Percentiles rank a stretch among this genome's conserved stretches.
Evolutionary conservation across 179 eudicot species (phyloP).

Genomic region (Drosera spatulata): DNA sequence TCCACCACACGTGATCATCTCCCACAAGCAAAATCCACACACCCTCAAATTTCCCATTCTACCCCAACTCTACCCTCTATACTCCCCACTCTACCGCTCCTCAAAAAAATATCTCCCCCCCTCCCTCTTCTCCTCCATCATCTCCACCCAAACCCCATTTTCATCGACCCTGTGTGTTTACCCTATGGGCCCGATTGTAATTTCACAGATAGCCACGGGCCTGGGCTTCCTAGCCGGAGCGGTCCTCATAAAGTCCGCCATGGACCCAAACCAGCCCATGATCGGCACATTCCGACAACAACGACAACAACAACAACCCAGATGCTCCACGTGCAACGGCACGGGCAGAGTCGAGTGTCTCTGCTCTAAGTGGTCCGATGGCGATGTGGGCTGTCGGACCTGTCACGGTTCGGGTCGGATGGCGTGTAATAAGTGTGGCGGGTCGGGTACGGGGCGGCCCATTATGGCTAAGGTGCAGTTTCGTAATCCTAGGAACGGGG

Average conservation of each 20-base stretch:
- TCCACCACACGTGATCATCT: too few species aligned
- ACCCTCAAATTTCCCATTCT: too few species aligned
- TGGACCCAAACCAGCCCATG: conserved; percentile 50
- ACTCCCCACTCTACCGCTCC: too few species aligned
- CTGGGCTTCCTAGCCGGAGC: conserved; percentile 77
- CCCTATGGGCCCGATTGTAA: conserved; percentile 61
- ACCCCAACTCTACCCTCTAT: too few species aligned
- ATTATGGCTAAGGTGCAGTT: conserved; percentile 41
- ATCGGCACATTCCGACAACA: conserved; percentile 52
- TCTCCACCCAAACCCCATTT: too few species aligned
- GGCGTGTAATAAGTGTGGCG: conserved; percentile 80
- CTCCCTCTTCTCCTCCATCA: too few species aligned
- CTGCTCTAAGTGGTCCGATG: conserved; percentile 86
- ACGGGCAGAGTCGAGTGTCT: conserved; percentile 68
- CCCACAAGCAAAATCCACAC: too few species aligned
- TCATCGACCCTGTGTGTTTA: too few species aligned
- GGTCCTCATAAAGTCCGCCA: conserved; percentile 45
- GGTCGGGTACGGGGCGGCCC: conserved; percentile 84
- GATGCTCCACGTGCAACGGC: conserved; percentile 41
- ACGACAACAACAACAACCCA: conserved; percentile 27
- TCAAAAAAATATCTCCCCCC: too few species aligned
- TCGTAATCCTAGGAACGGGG: not conserved
- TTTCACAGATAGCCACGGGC: conserved; percentile 73
- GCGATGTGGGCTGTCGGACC: conserved; percentile 70
- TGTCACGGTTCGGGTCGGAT: conserved; percentile 77